These are phyloP conservation scores for Rosa rugosa DNA, from an alignment of 306 rosid genomes.

Conservation along the genomic window DNA sequence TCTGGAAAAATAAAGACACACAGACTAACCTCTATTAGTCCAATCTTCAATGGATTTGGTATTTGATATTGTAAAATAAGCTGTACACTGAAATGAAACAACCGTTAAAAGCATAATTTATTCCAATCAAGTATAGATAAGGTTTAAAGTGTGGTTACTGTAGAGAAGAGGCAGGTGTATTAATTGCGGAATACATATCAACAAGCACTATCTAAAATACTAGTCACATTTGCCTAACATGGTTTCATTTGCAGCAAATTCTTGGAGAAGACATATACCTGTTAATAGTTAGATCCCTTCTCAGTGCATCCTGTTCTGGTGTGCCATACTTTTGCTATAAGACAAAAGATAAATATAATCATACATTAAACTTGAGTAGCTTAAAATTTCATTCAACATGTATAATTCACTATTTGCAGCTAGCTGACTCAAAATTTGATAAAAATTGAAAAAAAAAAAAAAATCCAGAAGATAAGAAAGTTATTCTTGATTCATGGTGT, in stretches of 20 bases:
- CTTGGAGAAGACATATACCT: conserved; percentile 46
- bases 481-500: too few relatives aligned
- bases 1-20: neutral
- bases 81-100: conserved; percentile 32
- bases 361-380: neutral
- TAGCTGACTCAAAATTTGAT: neutral
- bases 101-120: conserved; percentile 7
- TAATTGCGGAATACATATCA: neutral
- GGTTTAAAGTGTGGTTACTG: neutral
- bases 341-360: neutral
- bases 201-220: neutral
- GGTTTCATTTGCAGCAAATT: neutral
- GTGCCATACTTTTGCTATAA: conserved; percentile 84
- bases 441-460: too few relatives aligned
- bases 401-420: neutral
- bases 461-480: too few relatives aligned
- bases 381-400: neutral
- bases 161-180: conserved; percentile 1
- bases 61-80: conserved; percentile 86
- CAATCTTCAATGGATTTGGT: conserved; percentile 73
- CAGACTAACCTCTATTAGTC: conserved; percentile 67
- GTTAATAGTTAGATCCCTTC: conserved; percentile 93
- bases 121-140: neutral
- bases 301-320: conserved; percentile 86
- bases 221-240: neutral